Evolutionary conservation across 2,329 filamentous ascomycete species (phyloP).

Genomic region (Fusarium fujikuroi): DNA sequence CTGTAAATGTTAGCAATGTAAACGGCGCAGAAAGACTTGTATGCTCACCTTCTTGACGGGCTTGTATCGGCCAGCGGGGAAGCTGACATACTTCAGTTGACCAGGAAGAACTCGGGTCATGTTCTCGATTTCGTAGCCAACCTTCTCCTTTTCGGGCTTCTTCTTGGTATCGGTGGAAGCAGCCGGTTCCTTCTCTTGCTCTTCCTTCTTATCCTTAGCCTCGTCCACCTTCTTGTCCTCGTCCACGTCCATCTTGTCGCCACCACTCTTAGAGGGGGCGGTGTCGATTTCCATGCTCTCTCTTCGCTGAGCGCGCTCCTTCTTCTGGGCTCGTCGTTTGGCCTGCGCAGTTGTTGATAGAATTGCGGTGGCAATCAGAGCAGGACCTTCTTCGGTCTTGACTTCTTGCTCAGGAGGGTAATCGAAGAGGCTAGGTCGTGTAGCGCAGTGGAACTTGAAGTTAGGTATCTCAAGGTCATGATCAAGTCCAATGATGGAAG

Average conservation of each 20-base stretch:
- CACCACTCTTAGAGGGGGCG: conserved; percentile 67
- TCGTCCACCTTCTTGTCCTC: conserved; percentile 67
- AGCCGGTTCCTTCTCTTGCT: conserved; percentile 68
- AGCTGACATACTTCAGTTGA: conserved; percentile 95
- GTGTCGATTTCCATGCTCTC: conserved; percentile 97
- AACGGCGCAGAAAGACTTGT: neutral
- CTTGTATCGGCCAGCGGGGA: conserved; percentile 89
- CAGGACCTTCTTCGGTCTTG: conserved; percentile 91
- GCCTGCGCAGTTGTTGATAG: conserved; percentile 97
- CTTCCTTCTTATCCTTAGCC: conserved; percentile 70
- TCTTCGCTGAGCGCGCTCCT: conserved; percentile 86
- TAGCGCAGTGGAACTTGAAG: conserved; percentile 96
- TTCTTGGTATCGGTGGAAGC: conserved; percentile 75
- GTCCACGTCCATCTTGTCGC: conserved; percentile 91
- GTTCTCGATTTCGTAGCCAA: conserved; percentile 95
- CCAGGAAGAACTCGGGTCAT: conserved; percentile 93
- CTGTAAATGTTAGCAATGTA: conserved; percentile 57
- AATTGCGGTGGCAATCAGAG: conserved; percentile 94
- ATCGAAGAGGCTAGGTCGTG: conserved; percentile 93
- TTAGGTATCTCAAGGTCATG: conserved; percentile 92
- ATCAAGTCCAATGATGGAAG: conserved; percentile 93
- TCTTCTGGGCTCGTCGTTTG: conserved; percentile 92
- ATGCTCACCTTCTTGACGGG: conserved; percentile 82
- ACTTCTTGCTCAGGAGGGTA: conserved; percentile 97
- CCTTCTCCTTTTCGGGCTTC: conserved; percentile 94